phyloP scores from a whole-genome alignment of 179 eudicot species.

The Beta lomatogona region DNA sequence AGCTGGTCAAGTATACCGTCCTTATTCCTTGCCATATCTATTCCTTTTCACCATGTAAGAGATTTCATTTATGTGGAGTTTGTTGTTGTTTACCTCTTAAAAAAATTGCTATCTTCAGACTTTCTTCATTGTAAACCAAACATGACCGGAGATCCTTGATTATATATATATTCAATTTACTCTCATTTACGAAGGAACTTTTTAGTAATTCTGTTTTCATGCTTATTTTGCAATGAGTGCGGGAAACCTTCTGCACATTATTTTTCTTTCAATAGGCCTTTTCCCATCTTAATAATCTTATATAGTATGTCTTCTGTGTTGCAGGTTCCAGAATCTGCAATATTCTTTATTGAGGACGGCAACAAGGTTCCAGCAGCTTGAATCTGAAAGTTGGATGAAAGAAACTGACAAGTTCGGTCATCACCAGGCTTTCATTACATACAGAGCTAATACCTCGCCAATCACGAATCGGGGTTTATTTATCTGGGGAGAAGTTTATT shows the following conservation, averaged over 20 bases:
- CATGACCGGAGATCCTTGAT: neutral
- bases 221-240: neutral
- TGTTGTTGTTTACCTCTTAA: neutral
- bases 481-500: constrained; percentile 6
- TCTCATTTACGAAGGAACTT: neutral
- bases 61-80: neutral
- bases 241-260: neutral
- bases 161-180: neutral
- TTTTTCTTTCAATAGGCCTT: neutral
- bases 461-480: neutral
- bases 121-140: neutral
- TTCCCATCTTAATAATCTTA: neutral
- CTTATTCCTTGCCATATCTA: neutral
- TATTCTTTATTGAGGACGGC: constrained; percentile 93
- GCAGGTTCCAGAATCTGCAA: constrained; percentile 84
- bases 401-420: constrained; percentile 14
- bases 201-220: neutral
- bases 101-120: too few relatives aligned
- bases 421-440: neutral
- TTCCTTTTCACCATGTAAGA: neutral
- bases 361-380: constrained; percentile 81
- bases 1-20: neutral
- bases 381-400: constrained; percentile 3
- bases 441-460: neutral
- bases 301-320: neutral